Evolutionary conservation across 2,329 filamentous ascomycete genomes (phyloP), one percentile per base, ranked within the genome.

Genomic region (Lecanicillium sp.): DNA sequence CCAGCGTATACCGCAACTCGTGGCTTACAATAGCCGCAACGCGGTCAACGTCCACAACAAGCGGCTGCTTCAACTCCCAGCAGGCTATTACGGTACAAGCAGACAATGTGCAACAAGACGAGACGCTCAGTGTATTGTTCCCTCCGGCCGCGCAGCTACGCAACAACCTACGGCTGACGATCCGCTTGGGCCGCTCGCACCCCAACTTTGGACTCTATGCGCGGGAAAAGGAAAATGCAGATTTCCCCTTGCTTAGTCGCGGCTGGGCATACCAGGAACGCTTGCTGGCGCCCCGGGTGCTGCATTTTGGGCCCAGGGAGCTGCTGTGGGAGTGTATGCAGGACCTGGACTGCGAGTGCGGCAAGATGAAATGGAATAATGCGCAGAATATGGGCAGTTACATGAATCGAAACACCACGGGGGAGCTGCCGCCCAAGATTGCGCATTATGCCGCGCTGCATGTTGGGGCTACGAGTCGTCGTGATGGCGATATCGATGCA

Each of bases 251-350:
- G 3, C 30, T 46, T 3, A 34, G 14, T 13, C 43, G 45, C 5
- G 43, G 37, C n/a, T 46, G 42, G 45, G 41, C 43, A 7, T 43
- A 45, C 3, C 46, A 43, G 22, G 41, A 48, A 20, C 44, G 43
- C 5, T 25, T 45, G 8, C 25, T 46, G 3, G 35, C 42, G 3
- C 31, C 37, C 9, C 37, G 44, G 7, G 29, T 45, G 3, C 20
- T 47, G 22, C 43, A 47, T 30, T 47, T 44, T 18, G 45, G 40
- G 7, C 35, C 38, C 8, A 25, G 22, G 22, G 44, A 46, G 33
- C 38, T 46, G 14, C 29, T 41, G 12, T 48, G 46, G 46, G 45
- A 47, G 32, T 48, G 46, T 16, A 17, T 36, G 13, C 17, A 38
- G 4, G 36, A 29, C 13, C 37, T 37, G n/a, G 15, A 27, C 16